Evolutionary conservation across 1,284 basidiomycete genomes (phyloP).

Genomic region (Earliella scabrosa): DNA sequence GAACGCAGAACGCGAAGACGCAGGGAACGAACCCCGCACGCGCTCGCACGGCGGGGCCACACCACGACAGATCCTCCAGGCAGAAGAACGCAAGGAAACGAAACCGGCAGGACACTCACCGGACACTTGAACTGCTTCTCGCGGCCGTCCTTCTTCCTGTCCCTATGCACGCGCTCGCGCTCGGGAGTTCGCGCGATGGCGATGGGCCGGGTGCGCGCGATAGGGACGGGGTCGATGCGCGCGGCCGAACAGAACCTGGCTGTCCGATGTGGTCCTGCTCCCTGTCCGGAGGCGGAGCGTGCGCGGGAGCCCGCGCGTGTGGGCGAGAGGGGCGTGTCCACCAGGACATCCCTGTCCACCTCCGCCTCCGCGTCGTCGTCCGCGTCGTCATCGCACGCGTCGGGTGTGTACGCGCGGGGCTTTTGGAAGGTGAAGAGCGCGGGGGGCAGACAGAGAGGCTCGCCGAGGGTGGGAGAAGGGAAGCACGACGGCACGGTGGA

Average conservation of each 20-base stretch:
- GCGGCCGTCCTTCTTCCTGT: constrained; percentile 27
- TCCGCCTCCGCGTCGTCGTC: background rate
- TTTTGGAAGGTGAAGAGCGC: constrained; percentile 30
- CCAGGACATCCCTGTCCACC: background rate
- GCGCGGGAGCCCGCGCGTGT: background rate
- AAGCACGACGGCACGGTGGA: constrained; percentile 17
- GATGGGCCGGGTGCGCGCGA: constrained; percentile 7
- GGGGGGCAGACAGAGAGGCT: constrained; percentile 34
- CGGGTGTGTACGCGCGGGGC: constrained; percentile 9
- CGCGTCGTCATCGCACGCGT: background rate
- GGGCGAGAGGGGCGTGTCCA: background rate
- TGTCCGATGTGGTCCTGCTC: constrained; percentile 7
- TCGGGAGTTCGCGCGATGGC: constrained; percentile 7
- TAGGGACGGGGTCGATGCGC: constrained; percentile 3
- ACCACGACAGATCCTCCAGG: background rate
- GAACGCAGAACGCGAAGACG: too few species aligned
- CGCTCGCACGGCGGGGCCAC: background rate
- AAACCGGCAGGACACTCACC: constrained; percentile 30
- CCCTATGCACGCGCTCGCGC: constrained; percentile 8
- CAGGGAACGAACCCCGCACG: too few species aligned
- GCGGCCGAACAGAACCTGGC: background rate
- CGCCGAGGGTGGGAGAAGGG: constrained; percentile 22
- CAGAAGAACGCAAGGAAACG: background rate
- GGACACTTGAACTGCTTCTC: constrained; percentile 44
- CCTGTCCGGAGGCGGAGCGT: constrained; percentile 2